A percentile compares a stretch with the other conserved stretches of the same genome.
phyloP scores from a whole-genome alignment of 805 yeast genomes.

The Myxozyma vanderwaltii region DNA sequence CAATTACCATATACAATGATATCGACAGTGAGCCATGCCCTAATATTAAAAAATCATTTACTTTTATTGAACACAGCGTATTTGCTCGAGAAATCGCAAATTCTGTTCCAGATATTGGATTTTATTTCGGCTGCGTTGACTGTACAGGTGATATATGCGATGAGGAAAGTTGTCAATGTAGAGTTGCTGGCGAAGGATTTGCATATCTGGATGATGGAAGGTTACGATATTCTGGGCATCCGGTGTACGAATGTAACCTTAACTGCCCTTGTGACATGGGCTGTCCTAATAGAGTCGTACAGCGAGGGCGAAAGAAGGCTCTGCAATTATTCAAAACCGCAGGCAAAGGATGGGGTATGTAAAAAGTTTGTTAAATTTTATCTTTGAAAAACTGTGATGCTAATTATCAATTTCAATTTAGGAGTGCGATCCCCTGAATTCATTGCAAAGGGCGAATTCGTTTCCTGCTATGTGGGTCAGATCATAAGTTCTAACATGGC shows the following conservation, averaged over 20 bases:
- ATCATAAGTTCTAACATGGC: slow-evolving; percentile 20
- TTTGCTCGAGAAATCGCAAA: background rate
- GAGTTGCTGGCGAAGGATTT: background rate
- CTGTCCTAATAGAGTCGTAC: slow-evolving; percentile 26
- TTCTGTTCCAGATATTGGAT: background rate
- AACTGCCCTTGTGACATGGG: slow-evolving; percentile 12
- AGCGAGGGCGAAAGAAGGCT: slow-evolving; percentile 17
- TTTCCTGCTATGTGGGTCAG: slow-evolving; percentile 25
- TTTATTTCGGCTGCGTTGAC: slow-evolving; percentile 4
- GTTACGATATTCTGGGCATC: slow-evolving; percentile 3
- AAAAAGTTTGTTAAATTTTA: background rate
- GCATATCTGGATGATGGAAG: slow-evolving; percentile 9
- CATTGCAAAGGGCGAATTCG: slow-evolving; percentile 14
- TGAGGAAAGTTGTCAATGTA: slow-evolving; percentile 2
- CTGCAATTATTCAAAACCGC: slow-evolving; percentile 25
- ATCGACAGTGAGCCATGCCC: slow-evolving; percentile 14
- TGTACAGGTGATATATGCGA: slow-evolving; percentile 4
- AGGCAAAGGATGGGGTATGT: slow-evolving; percentile 28
- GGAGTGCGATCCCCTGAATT: slow-evolving; percentile 22
- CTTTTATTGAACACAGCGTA: background rate
- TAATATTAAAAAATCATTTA: background rate
- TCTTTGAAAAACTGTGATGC: background rate
- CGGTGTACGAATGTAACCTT: slow-evolving; percentile 23
- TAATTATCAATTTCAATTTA: background rate
- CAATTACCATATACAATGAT: slow-evolving; percentile 12